Evolutionary conservation across 164 flowering plant species (phyloP).

Genomic region (Paratinospora sagittata): DNA sequence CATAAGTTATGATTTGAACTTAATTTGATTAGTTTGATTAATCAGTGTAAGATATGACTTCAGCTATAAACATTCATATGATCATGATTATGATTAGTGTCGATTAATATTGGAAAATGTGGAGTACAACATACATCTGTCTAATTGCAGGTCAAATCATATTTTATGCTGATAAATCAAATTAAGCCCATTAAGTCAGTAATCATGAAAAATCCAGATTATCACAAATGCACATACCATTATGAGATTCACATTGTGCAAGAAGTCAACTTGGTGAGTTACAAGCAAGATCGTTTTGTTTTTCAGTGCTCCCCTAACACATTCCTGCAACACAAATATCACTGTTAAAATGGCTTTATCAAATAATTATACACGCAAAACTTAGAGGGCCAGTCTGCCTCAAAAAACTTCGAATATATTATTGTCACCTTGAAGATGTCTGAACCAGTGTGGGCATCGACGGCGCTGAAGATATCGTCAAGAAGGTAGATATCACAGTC

Average conservation of each 20-base stretch:
- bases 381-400: not conserved
- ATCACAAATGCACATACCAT: conserved; percentile 36
- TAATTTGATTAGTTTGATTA: no score
- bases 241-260: conserved; percentile 83
- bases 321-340: conserved; percentile 51
- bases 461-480: conserved; percentile 96
- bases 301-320: conserved; percentile 78
- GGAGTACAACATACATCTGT: no score
- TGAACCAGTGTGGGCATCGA: conserved; percentile 98
- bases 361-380: not conserved
- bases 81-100: no score
- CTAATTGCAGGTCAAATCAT: no score
- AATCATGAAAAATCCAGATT: no score
- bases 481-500: conserved; percentile 89
- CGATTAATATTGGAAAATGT: no score
- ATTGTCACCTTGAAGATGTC: conserved; percentile 78
- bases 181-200: no score
- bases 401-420: not conserved
- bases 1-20: no score
- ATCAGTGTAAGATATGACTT: no score
- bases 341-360: not conserved
- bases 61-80: no score
- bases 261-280: conserved; percentile 96
- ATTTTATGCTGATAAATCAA: no score
- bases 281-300: conserved; percentile 84